Conservation (phyloP, 805 yeast genomes). For the Cyberlindnera samutprakarnensis region DNA sequence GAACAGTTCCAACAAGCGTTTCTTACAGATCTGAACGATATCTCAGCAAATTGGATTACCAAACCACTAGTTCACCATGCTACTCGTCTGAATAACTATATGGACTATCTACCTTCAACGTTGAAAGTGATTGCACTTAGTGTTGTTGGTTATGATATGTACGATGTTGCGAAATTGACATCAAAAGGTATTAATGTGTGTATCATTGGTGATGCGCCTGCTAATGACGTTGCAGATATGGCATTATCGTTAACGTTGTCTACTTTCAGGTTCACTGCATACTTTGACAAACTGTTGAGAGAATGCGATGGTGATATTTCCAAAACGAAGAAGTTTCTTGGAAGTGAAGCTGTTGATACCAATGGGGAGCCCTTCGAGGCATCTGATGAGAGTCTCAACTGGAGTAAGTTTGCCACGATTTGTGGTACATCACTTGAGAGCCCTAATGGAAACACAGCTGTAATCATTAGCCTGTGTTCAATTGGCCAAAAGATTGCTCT, state of each 20-base stretch:
- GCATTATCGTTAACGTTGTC: conserved; percentile 51
- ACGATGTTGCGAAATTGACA: conserved; percentile 36
- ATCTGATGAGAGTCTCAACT: conserved; percentile 28
- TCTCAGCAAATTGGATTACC: conserved; percentile 48
- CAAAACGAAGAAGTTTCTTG: conserved; percentile 31
- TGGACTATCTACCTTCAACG: conserved; percentile 37
- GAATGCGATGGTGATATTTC: conserved; percentile 32
- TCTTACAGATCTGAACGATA: conserved; percentile 26
- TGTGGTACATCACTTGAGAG: conserved; percentile 39
- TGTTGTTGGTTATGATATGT: conserved; percentile 54
- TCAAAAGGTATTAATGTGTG: conserved; percentile 46
- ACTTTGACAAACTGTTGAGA: conserved; percentile 35
- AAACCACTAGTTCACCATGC: conserved; percentile 38
- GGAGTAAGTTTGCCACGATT: conserved; percentile 35
- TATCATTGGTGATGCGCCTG: conserved; percentile 52
- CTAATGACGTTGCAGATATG: conserved; percentile 64
- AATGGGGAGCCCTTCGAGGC: conserved; percentile 22
- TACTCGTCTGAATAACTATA: conserved; percentile 36
- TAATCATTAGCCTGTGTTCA: conserved; percentile 66
- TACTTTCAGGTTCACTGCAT: conserved; percentile 49
- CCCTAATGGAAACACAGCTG: conserved; percentile 49
- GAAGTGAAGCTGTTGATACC: conserved; percentile 24
- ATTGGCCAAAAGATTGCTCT: conserved; percentile 60
- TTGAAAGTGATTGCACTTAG: conserved; percentile 45
- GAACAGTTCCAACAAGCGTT: conserved; percentile 37